Evolutionary conservation across 306 rosid genomes (phyloP).

Genomic region (Benincasa hispida): DNA sequence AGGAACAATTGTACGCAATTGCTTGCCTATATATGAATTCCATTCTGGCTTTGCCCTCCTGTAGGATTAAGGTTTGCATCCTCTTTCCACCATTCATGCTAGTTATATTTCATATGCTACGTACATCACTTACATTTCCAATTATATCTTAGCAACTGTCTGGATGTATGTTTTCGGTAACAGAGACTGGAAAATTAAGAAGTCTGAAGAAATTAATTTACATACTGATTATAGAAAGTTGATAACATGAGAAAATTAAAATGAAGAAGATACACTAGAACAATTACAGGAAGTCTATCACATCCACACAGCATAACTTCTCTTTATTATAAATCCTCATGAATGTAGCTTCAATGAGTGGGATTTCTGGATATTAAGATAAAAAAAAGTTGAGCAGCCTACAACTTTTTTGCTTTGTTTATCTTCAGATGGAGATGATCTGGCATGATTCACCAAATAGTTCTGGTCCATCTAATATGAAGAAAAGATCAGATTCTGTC

Average conservation of each 20-base stretch:
- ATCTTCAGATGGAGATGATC: constrained; percentile 72
- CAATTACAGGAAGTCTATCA: background rate
- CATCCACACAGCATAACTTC: background rate
- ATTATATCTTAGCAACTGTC: background rate
- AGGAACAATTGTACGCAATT: background rate
- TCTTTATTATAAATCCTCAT: background rate
- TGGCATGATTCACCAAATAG: constrained; percentile 59
- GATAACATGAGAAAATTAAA: background rate
- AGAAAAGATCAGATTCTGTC: constrained; percentile 37
- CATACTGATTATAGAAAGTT: background rate
- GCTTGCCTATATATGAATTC: background rate
- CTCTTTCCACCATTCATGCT: background rate
- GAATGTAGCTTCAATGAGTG: background rate
- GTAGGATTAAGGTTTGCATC: background rate
- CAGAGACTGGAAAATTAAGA: background rate
- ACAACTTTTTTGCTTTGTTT: constrained; percentile 4
- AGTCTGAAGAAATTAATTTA: background rate
- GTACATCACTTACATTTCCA: background rate
- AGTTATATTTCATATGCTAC: background rate
- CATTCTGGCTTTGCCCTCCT: too few relatives aligned
- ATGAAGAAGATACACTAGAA: background rate
- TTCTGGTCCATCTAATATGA: constrained; percentile 43
- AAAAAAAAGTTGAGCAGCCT: background rate
- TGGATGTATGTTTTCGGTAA: background rate
- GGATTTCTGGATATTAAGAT: background rate